Evolutionary conservation across 1,139 yeast genomes (phyloP), one percentile per base, ranked within the genome.

Genomic region (Geotrichum histeridarum): DNA sequence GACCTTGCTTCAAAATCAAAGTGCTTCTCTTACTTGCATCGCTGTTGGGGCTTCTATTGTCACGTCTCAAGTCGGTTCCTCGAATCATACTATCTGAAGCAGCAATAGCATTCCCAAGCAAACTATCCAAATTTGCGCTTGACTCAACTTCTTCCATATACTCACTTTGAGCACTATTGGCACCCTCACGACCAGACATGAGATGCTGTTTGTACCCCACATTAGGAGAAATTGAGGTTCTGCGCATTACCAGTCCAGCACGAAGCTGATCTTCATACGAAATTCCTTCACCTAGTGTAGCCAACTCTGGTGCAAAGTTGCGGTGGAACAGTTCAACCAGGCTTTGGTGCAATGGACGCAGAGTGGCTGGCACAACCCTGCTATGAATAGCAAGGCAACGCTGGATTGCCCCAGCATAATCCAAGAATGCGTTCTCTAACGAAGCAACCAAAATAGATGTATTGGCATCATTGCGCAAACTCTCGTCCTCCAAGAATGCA

Each of bases 321-420:
- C 79, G 79, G 63, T 76, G 76, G 70, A 79, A 88, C 58, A 88
- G 71, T 51, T 78, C 80, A 37, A 82, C 79, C 69, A 89, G 73
- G 14, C 83, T 79, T 22, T 79, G 80, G 65, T 89, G 96, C 33
- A 89, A 78, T 1, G 79, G 77, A 60, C 74, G 78, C 74, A 86
- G 74, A 14, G 75, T 66, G 1, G 76, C 69, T 1, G 87, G 80
- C 14, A 86, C 77, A 59, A 86, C 74, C 61, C 79, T 77, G 2
- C 84, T 86, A 67, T 89, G 95, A 51, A 87, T 75, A 37, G 77
- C 73, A 60, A 89, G 74, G 67, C 95, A 83, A 57, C 86, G 76
- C 69, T 78, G 79, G 64, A 89, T 75, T 41, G 85, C 78, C 38
- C 77, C 69, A 1, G 90, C 81, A 67, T 89, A 78, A 65, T 84